Conservation (phyloP, 2,329 filamentous ascomycete species). For the Clonostachys chloroleuca region DNA sequence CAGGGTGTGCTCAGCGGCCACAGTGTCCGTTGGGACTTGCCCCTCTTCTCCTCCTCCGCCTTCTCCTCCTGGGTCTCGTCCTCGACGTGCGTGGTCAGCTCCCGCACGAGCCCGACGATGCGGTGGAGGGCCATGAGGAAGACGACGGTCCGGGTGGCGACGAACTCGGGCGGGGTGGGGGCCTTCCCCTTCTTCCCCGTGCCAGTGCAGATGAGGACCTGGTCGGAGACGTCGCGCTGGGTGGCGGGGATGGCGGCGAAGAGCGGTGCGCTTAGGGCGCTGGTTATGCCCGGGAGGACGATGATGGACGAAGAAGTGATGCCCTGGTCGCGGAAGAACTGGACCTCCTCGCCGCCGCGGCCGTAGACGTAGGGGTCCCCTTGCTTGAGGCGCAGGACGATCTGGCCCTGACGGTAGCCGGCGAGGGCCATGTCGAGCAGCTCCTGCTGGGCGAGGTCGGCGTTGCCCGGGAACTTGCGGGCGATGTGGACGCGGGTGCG, state of each 20-base stretch:
- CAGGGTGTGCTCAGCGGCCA: slow-evolving; percentile 83
- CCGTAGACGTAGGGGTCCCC: slow-evolving; percentile 97
- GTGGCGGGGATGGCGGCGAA: slow-evolving; percentile 87
- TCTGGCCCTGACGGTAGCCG: slow-evolving; percentile 61
- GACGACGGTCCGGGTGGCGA: slow-evolving; percentile 75
- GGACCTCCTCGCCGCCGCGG: slow-evolving; percentile 86
- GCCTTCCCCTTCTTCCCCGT: slow-evolving; percentile 86
- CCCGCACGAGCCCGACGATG: slow-evolving; percentile 67
- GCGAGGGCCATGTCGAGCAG: slow-evolving; percentile 74
- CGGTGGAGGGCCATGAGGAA: slow-evolving; percentile 95
- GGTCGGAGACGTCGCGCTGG: slow-evolving; percentile 84
- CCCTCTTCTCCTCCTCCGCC: slow-evolving; percentile 14
- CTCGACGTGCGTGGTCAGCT: slow-evolving; percentile 51
- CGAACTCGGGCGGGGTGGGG: slow-evolving; percentile 76
- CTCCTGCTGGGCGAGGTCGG: slow-evolving; percentile 88
- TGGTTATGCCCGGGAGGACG: slow-evolving; percentile 88
- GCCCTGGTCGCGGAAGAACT: slow-evolving; percentile 73
- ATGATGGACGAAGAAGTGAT: slow-evolving; percentile 51
- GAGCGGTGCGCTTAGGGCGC: slow-evolving; percentile 78
- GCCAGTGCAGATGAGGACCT: slow-evolving; percentile 93
- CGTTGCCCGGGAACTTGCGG: slow-evolving; percentile 96
- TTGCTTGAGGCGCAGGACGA: slow-evolving; percentile 87
- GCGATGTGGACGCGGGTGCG: slow-evolving; percentile 88
- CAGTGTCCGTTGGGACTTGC: slow-evolving; percentile 22
- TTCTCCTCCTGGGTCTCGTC: slow-evolving; percentile 14